Conservation (phyloP, 768 basidiomycete species). For the Termitomyces sp. region DNA sequence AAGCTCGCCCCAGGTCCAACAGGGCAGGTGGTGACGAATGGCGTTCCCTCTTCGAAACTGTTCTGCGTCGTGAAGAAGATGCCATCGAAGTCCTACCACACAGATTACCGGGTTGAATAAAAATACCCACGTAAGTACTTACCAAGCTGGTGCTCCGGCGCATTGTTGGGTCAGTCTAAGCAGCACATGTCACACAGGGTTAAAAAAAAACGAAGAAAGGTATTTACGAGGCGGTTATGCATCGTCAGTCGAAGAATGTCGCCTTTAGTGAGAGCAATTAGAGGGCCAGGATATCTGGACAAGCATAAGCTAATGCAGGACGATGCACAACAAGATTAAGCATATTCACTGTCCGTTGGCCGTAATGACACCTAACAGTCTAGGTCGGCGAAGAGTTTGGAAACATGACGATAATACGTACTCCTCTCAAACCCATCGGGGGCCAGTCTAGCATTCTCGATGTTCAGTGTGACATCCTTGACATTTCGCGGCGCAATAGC, state of each 20-base stretch:
- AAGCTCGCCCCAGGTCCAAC: constrained; percentile 24
- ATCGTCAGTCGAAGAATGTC: constrained; percentile 11
- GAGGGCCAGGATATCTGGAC: constrained; percentile 9
- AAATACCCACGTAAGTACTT: not conserved
- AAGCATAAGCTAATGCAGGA: not conserved
- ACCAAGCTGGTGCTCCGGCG: constrained; percentile 18
- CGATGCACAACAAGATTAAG: not conserved
- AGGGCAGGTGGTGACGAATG: constrained; percentile 21
- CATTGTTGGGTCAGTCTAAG: constrained; percentile 18
- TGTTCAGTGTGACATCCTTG: constrained; percentile 14
- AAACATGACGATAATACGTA: constrained; percentile 2
- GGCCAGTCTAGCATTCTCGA: constrained; percentile 14
- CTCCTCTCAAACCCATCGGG: constrained; percentile 20
- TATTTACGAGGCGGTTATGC: constrained; percentile 12
- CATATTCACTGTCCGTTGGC: constrained; percentile 11
- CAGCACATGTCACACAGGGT: not conserved
- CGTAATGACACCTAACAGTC: not conserved
- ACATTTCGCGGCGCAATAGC: not conserved
- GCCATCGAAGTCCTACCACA: constrained; percentile 16
- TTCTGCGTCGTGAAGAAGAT: constrained; percentile 18
- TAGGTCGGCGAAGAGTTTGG: not conserved
- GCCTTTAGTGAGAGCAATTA: constrained; percentile 15
- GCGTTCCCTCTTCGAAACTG: constrained; percentile 20
- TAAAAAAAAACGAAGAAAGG: not conserved
- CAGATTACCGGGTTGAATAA: not conserved